Base-by-base conservation (phyloP, 768 basidiomycete species). In the Omphalotus guepiniiformis region DNA sequence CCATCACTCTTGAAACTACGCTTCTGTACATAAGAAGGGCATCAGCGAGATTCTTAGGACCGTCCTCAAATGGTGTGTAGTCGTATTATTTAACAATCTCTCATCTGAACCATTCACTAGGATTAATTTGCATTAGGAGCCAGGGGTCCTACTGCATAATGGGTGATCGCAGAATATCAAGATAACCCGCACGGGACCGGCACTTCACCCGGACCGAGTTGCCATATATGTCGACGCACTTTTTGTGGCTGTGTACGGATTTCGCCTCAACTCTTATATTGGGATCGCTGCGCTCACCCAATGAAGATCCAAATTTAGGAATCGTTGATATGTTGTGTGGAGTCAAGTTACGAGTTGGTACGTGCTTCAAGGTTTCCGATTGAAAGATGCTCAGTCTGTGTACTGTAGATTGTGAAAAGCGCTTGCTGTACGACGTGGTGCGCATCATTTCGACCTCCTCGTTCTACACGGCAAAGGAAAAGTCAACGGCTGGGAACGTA, bases 71-170 rank as follows among this genome's bases (percentile, higher is more conserved):
- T 96, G 93, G 90, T 88, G 37, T 29, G 9, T 26, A 16, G 12
- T 28, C n/a, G 13, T 29, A 26, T 15, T n/a, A 29, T 13, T 18
- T 48, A 30, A 42, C 29, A 37, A 25, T 12, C 29, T 25, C 41
- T 38, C 19, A 42, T 35, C 19, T 44, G 11, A 50, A 1, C 22
- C 35, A 28, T 29, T 21, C 26, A 42, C 25, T 52, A 93, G 91
- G 91, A 96, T 95, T 60, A 94, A 96, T 36, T 95, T 96, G 63
- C 92, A 93, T 7, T 92, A 94, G 68, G 88, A 94, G 3, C 88
- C n/a, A n/a, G n/a, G n/a, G n/a, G n/a, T n/a, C n/a, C n/a, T n/a
- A n/a, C n/a, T n/a, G n/a, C n/a, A n/a, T n/a, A n/a, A n/a, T n/a
- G n/a, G n/a, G n/a, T n/a, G n/a, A n/a, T n/a, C n/a, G n/a, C n/a